Conservation (phyloP, 768 basidiomycete genomes). For the Lanmaoa rubissima region DNA sequence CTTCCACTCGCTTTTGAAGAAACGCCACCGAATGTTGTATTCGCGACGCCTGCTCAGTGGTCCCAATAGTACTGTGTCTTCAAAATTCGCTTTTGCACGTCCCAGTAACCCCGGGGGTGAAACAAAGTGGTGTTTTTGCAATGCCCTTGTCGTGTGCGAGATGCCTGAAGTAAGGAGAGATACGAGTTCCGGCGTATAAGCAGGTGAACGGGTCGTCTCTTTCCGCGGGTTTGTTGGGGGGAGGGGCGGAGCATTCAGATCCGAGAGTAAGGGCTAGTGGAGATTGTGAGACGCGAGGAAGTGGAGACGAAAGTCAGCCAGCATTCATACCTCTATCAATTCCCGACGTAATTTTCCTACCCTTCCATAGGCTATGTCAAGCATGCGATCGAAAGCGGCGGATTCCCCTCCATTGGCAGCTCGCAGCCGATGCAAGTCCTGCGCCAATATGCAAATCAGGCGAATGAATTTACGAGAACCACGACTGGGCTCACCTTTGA, state of each 20-base stretch:
- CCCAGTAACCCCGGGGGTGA: slow-evolving; percentile 55
- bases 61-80: slow-evolving; percentile 59
- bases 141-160: slow-evolving; percentile 46
- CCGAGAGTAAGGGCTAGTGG: slow-evolving; percentile 53
- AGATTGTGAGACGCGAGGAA: slow-evolving; percentile 7
- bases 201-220: slow-evolving; percentile 59
- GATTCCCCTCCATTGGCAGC: slow-evolving; percentile 51
- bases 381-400: slow-evolving; percentile 52
- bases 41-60: slow-evolving; percentile 72
- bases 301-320: neutral
- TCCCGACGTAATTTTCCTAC: slow-evolving; percentile 70
- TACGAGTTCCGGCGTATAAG: slow-evolving; percentile 59
- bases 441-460: neutral
- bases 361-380: slow-evolving; percentile 74
- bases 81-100: slow-evolving; percentile 55
- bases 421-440: slow-evolving; percentile 56
- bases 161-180: slow-evolving; percentile 56
- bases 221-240: slow-evolving; percentile 49
- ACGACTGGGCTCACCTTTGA: slow-evolving; percentile 41
- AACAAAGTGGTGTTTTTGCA: slow-evolving; percentile 40
- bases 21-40: slow-evolving; percentile 70
- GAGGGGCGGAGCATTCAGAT: slow-evolving; percentile 41
- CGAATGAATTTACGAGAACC: neutral
- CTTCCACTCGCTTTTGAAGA: slow-evolving; percentile 51
- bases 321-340: slow-evolving; percentile 52